phyloP scores from a whole-genome alignment of 768 basidiomycete genomes.

The Agaricus sinodeliciosus region DNA sequence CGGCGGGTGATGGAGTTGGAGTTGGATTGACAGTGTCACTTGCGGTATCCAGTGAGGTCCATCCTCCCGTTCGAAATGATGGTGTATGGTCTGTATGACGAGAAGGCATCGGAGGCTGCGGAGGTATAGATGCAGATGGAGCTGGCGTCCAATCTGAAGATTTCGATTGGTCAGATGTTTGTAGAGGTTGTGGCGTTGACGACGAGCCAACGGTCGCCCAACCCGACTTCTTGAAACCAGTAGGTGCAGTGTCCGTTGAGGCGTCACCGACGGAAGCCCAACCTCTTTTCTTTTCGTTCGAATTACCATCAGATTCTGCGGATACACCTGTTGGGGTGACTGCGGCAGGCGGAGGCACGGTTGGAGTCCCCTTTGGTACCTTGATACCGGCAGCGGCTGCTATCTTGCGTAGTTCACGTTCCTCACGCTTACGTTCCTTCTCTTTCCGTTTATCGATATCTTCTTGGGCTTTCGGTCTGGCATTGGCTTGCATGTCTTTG shows the following conservation, averaged over 20 bases:
- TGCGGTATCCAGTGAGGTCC: conserved; percentile 57
- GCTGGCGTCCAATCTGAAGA: conserved; percentile 9
- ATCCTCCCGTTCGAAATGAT: conserved; percentile 55
- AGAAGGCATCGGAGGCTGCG: conserved; percentile 9
- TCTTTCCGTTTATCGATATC: conserved; percentile 74
- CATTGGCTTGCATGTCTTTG: conserved; percentile 75
- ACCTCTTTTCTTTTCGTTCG: conserved; percentile 37
- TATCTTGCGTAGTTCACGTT: conserved; percentile 78
- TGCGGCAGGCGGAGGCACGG: conserved; percentile 13
- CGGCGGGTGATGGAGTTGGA: no score
- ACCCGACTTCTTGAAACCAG: conserved; percentile 37
- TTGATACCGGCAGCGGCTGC: conserved; percentile 78
- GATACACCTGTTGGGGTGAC: conserved; percentile 16
- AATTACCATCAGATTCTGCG: conserved; percentile 15
- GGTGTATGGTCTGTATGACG: conserved; percentile 26
- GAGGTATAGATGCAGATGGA: conserved; percentile 13
- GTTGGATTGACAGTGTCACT: conserved; percentile 12
- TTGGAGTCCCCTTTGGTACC: conserved; percentile 38
- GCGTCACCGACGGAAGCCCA: conserved; percentile 37
- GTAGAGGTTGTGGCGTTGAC: conserved; percentile 12
- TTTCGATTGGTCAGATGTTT: conserved; percentile 11
- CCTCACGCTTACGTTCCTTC: conserved; percentile 81
- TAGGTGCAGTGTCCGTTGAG: conserved; percentile 14
- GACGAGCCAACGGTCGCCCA: conserved; percentile 42
- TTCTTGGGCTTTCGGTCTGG: conserved; percentile 56